Evolutionary conservation across 2,329 filamentous ascomycete genomes (phyloP), one percentile per base, ranked within the genome.

Genomic region (Colletotrichum tropicale): DNA sequence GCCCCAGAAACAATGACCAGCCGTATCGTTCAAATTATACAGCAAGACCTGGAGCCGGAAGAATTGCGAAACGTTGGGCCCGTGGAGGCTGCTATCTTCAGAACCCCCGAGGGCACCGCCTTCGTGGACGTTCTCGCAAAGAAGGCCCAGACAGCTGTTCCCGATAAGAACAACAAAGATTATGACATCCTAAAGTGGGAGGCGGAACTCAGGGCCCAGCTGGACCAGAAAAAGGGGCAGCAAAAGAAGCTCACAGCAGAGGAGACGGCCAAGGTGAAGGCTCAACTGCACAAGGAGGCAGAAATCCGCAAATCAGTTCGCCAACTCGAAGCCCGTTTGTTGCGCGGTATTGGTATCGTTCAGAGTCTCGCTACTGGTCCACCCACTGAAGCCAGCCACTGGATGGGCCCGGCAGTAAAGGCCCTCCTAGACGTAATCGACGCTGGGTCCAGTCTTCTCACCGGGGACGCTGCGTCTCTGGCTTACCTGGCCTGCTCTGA

Each of bases 161-260:
- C 95, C 5, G 94, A 96, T 85, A 98, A 98, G 86, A 98, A 95
- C 80, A 93, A 92, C 65, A 98, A 98, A 83, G 97, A 98, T 82
- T 98, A 98, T 80, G 95, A 99, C 80, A 98, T 95, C 2, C 85
- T 98, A 55, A 98, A 98, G 84, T 99, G 98, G 97, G 97, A 99
- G 84, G 94, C 96, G 83, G 97, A 99, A 78, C 89, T 99, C 9
- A 91, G 96, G 73, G 90, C 92, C 52, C 95, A 98, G 80, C 86
- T 99, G 55, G 96, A 96, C n/a, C 90, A 95, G 82, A 99, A 98
- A 88, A 98, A 96, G 84, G 96, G 96, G 2, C 92, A 94, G 76
- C 92, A 95, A 80, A 96, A 96, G 87, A 99, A 98, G 85, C 91
- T 98, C 12, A 97, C 95, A 0, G 86, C 95, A 1, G 97, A 98